Base-by-base conservation (phyloP, 2,329 filamentous ascomycete species). In the Monilinia polystroma region DNA sequence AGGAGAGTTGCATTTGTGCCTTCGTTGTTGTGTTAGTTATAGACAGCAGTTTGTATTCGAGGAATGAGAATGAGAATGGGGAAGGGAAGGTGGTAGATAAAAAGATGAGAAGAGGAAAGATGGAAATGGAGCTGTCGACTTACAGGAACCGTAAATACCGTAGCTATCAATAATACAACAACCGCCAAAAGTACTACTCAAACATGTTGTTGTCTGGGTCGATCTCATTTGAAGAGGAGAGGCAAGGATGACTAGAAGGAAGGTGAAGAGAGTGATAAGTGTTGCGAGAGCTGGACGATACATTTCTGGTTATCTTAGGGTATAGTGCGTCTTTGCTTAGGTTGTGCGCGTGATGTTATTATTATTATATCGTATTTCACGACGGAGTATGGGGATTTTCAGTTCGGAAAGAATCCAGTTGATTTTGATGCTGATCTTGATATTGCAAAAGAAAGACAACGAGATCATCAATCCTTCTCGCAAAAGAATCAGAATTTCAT, bases 121-220 rank as follows among this genome's bases (percentile, higher is more conserved):
- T 2, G 32, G 32, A 35, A 35, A 35, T 35, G 32, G 4, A 41
- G 11, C 1, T 14, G 4, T 41, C 32, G 12, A 32, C 55, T 32
- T 43, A 66, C 64, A 66, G 29, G 32, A 47, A 20, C 56, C 43
- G 32, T 55, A 66, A 41, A 5, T 2, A 3, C 51, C 64, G 20
- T 47, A 35, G 0, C 26, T 18, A 54, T 66, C 64, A 12, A 63
- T 6, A 23, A 26, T 23, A 18, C 56, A 66, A 29, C 64, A 63
- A 11, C 56, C 64, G 20, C 64, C 64, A 20, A 60, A 54, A 62
- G 43, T 38, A 49, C 38, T 53, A 72, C 35, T 68, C 47, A 63
- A 53, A 65, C 60, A 64, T 52, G 64, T 59, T 12, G 57, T 68
- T 20, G 68, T 66, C 16, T 18, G 20, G 2, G 59, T 49, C 43